Base-by-base conservation (phyloP, 23 red algal species). In the Chondrus crispus region DNA sequence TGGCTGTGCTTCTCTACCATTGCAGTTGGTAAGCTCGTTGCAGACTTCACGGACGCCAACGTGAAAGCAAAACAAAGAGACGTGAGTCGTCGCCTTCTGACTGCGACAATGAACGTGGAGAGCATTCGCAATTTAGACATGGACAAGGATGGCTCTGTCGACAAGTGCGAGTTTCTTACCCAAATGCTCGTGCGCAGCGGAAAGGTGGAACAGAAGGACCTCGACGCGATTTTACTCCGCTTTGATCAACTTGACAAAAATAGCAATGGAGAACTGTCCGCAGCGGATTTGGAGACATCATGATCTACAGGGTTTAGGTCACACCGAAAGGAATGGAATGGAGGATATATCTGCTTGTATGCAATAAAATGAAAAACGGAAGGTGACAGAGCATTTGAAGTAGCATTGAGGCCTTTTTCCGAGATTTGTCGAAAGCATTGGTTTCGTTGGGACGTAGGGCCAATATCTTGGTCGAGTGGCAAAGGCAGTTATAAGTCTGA, bases 1-100 rank as follows among this genome's bases (percentile, higher is more conserved):
- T 95, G 93, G 93, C 75, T 95, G 46, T 80, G 76, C 68, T 90
- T 95, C 41, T 90, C 93, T 7, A 95, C 93, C 20, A 83, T 95
- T 16, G 73, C n/a, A 20, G 71, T 88, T 14, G 93, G 69, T 16
- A 95, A 95, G 68, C 73, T 91, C 75, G 46, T 95, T 45, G 76
- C 42, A 7, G 93, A 95, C 60, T 79, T 85, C 19, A 82, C 84
- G 18, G 85, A 78, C 42, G 30, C 52, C 52, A 53, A 57, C n/a
- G 73, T 79, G 14, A 88, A 84, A 52, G 12, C 84, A 16, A 89
- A 90, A 69, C 93, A 95, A 48, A 29, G 62, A 14, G 50, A 54
- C 38, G 88, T 80, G n/a, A 66, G 48, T 29, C 49, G 82, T 9
- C 87, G 86, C 4, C 74, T 95, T 75, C 28, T 91, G 43, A 48